A percentile compares a stretch with the other conserved stretches of the same genome.
phyloP scores from a whole-genome alignment of 495 filamentous ascomycete genomes.

The Lindgomyces ingoldianus region DNA sequence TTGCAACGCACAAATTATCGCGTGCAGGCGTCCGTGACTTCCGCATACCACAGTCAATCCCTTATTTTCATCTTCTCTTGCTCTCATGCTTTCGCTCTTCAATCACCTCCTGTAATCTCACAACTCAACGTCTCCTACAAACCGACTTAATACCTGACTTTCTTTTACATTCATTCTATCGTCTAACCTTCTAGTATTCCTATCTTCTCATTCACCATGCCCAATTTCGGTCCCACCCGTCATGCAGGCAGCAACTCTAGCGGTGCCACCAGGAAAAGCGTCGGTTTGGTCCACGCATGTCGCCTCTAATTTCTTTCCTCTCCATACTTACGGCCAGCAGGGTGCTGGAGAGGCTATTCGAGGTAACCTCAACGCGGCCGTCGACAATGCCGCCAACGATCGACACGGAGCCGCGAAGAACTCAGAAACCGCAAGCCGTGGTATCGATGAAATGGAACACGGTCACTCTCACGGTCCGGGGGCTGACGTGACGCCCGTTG shows the following conservation, averaged over 20 bases:
- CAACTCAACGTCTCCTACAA: not conserved
- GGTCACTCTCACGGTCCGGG: slow-evolving; percentile 30
- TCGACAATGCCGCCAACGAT: slow-evolving; percentile 29
- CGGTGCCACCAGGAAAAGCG: slow-evolving; percentile 30
- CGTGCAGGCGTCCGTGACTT: not conserved
- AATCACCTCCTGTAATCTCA: not conserved
- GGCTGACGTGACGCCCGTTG: slow-evolving; percentile 30
- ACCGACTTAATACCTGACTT: not conserved
- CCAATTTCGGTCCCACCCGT: not conserved
- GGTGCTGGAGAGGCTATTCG: slow-evolving; percentile 38
- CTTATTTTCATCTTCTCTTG: not conserved
- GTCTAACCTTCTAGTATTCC: not conserved
- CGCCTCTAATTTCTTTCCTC: not conserved
- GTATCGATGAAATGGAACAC: slow-evolving; percentile 32
- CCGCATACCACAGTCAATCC: not conserved
- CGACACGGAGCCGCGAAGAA: slow-evolving; percentile 24
- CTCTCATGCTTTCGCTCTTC: not conserved
- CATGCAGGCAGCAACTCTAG: slow-evolving; percentile 20
- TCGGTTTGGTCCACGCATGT: slow-evolving; percentile 33
- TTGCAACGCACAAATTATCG: not conserved
- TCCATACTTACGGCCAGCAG: slow-evolving; percentile 6
- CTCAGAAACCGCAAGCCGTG: slow-evolving; percentile 23
- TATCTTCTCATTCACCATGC: slow-evolving; percentile 11
- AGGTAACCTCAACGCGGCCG: slow-evolving; percentile 33
- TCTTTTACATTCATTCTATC: not conserved